A percentile compares a stretch with the other conserved stretches of the same genome.
Evolutionary conservation across 1,139 yeast species (phyloP).

Genomic region (Arxiozyma bovina): DNA sequence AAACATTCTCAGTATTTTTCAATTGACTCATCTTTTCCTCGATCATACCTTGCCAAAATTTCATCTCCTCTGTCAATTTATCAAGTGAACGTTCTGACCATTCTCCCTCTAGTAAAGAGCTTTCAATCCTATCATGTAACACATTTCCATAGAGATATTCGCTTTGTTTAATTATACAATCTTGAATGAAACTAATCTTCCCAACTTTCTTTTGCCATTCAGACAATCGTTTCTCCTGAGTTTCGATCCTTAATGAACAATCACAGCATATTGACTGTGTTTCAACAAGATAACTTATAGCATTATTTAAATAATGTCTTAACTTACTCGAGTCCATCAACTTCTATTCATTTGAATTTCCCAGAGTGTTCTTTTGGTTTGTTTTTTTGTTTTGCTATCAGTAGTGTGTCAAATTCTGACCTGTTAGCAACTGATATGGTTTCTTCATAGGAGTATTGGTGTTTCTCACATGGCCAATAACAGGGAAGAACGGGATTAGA

Average conservation of each 20-base stretch:
- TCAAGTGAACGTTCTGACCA: slow-evolving; percentile 19
- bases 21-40: slow-evolving; percentile 28
- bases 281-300: slow-evolving; percentile 29
- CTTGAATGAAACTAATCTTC: slow-evolving; percentile 29
- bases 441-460: not conserved
- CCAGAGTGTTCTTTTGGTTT: too few relatives aligned
- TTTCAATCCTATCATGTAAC: slow-evolving; percentile 28
- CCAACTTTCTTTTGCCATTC: slow-evolving; percentile 24
- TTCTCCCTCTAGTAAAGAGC: slow-evolving; percentile 24
- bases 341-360: not conserved
- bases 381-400: not conserved
- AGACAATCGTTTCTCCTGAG: slow-evolving; percentile 15
- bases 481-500: too few relatives aligned
- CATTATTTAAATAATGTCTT: slow-evolving; percentile 29
- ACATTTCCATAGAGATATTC: slow-evolving; percentile 27
- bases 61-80: slow-evolving; percentile 24
- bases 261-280: slow-evolving; percentile 34
- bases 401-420: not conserved
- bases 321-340: not conserved
- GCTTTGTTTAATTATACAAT: slow-evolving; percentile 32
- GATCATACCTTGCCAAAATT: slow-evolving; percentile 30
- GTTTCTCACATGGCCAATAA: too few relatives aligned
- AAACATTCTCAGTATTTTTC: slow-evolving; percentile 18
- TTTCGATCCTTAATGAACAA: slow-evolving; percentile 29
- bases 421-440: not conserved